Evolutionary conservation across 2,329 filamentous ascomycete genomes (phyloP), one percentile per base, ranked within the genome.

Genomic region (Aaosphaeria arxii): DNA sequence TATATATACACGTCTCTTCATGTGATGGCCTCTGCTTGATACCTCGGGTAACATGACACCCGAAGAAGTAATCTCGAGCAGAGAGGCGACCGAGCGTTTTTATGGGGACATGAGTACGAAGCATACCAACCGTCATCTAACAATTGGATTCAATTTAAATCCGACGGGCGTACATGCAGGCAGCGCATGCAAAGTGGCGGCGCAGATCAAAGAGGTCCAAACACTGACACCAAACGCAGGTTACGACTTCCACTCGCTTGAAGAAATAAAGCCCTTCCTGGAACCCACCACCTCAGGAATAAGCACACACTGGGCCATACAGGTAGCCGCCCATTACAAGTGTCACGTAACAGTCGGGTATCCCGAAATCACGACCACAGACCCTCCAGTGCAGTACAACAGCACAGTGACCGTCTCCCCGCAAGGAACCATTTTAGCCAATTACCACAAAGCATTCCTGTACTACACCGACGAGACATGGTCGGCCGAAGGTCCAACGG

Each of bases 201-300:
- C 17, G 17, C 17, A 24, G 17, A 24, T 24, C 17, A 24, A 24
- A 24, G 17, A 24, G 17, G 17, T 24, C 17, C 17, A 24, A 24
- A 24, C 17, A 24, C 17, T 24, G 17, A 24, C 17, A 24, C 17
- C 17, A 24, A 9, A 36, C n/a, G 33, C 35, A 83, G 87, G 89
- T 30, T 94, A 91, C 73, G 91, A 91, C 64, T 92, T 91, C 72
- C 78, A 80, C 39, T 87, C 84, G 0, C 66, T 89, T 2, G 72
- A 80, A 31, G 78, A 89, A 1, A 90, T 92, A 40, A 70, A 71
- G 1, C 86, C 87, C 0, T 87, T 77, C 56, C 80, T 92, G 4
- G 89, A 94, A 61, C 79, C 76, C 0, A 81, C 81, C 0, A 78
- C 80, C 5, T 74, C 80, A 0, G 89, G 89, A 0, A 82, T 87